Evolutionary conservation across 78 protist genomes (phyloP).

Genomic region (Dictyostelium purpureum): DNA sequence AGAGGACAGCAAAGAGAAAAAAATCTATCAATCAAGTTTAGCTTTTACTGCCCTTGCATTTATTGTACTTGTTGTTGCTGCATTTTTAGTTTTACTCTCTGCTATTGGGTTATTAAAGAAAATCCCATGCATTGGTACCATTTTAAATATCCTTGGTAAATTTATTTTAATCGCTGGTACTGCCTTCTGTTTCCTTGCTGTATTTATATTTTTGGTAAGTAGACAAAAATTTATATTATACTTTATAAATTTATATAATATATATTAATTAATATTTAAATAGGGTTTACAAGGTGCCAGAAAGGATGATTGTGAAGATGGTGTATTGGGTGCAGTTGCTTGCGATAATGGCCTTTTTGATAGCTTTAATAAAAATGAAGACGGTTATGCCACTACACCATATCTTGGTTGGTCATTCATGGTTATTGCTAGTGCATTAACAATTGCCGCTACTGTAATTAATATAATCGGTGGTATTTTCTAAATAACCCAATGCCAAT

Average conservation of each 20-base stretch:
- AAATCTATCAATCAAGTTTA: not conserved
- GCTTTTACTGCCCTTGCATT: constrained; percentile 7
- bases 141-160: not conserved
- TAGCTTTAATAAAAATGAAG: not conserved
- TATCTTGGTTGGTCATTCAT: not conserved
- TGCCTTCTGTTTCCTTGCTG: not conserved
- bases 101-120: not conserved
- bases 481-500: too few relatives aligned
- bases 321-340: not conserved
- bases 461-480: not conserved
- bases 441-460: not conserved
- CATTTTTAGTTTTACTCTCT: not conserved
- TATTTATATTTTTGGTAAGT: not conserved
- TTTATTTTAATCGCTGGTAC: not conserved
- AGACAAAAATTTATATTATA: not conserved
- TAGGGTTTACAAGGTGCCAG: not conserved
- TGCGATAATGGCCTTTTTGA: not conserved
- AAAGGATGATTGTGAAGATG: not conserved
- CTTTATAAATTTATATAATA: too few relatives aligned
- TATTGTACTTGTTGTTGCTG: not conserved
- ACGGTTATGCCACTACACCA: not conserved
- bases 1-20: not conserved
- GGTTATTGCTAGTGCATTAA: not conserved
- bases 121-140: not conserved
- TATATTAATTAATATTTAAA: not conserved